Evolutionary conservation across 352 stramenopile genomes (phyloP).

Genomic region (Phytophthora megakarya): DNA sequence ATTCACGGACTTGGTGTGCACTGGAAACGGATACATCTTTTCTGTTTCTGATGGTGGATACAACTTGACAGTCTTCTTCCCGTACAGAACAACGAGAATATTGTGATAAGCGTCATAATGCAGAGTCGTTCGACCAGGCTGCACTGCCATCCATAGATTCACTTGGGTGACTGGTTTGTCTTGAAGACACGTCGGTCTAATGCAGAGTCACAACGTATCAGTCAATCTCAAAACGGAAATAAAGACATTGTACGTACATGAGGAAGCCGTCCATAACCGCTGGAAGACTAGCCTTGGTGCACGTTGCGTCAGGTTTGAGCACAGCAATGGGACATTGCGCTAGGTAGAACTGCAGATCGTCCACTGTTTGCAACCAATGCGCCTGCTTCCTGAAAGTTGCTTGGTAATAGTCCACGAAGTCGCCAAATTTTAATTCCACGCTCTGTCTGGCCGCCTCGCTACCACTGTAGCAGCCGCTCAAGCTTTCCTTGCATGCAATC

Average conservation of each 20-base stretch:
- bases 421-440: conserved; percentile 80
- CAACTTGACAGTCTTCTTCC: conserved; percentile 71
- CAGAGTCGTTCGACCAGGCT: conserved; percentile 59
- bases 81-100: conserved; percentile 71
- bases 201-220: conserved; percentile 5
- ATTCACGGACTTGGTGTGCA: conserved; percentile 79
- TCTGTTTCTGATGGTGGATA: conserved; percentile 65
- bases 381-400: conserved; percentile 37
- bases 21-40: conserved; percentile 59
- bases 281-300: conserved; percentile 46
- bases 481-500: conserved; percentile 68
- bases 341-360: conserved; percentile 83
- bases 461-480: conserved; percentile 56
- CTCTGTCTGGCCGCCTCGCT: conserved; percentile 65
- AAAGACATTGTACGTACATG: conserved; percentile 44
- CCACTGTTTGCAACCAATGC: conserved; percentile 76
- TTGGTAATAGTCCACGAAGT: conserved; percentile 80
- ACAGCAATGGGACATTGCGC: conserved; percentile 82
- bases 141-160: conserved; percentile 85
- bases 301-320: conserved; percentile 51
- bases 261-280: conserved; percentile 60
- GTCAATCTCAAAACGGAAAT: conserved; percentile 3
- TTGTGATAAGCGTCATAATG: conserved; percentile 89
- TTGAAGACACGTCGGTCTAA: conserved; percentile 51
- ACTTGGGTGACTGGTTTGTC: conserved; percentile 63